Evolutionary conservation across 2,329 filamentous ascomycete species (phyloP).

Genomic region (Pseudogymnoascus sp.): DNA sequence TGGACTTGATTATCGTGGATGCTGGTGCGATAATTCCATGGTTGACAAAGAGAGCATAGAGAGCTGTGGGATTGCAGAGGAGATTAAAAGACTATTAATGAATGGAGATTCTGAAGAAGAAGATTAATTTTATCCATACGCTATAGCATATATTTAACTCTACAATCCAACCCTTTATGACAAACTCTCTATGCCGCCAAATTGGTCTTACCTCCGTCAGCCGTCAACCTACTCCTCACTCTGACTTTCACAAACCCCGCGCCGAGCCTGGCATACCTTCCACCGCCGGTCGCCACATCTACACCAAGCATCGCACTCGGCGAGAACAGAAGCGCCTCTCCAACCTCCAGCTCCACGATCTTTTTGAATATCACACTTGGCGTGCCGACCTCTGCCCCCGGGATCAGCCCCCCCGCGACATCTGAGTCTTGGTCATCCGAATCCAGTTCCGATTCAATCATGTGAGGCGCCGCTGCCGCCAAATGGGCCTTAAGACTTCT

Average conservation of each 20-base stretch:
- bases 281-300: conserved; percentile 10
- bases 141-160: background rate
- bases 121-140: background rate
- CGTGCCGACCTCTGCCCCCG: conserved; percentile 17
- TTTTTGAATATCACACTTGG: conserved; percentile 32
- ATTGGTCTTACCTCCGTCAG: conserved; percentile 38
- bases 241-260: conserved; percentile 32
- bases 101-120: background rate
- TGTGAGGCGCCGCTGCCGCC: conserved; percentile 33
- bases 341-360: conserved; percentile 42
- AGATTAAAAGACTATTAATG: background rate
- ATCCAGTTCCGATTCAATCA: conserved; percentile 26
- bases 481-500: conserved; percentile 38
- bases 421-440: conserved; percentile 23
- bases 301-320: conserved; percentile 36
- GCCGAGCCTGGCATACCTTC: conserved; percentile 20
- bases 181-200: conserved; percentile 21
- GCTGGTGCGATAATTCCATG: background rate
- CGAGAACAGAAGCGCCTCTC: conserved; percentile 43
- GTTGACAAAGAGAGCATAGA: background rate
- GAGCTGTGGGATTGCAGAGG: background rate
- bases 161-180: background rate
- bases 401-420: background rate
- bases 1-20: background rate
- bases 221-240: conserved; percentile 35